These are phyloP conservation scores for Phlyctochytrium arcticum DNA, from an alignment of 192 early-diverging fungal species.

Conservation along the genomic window DNA sequence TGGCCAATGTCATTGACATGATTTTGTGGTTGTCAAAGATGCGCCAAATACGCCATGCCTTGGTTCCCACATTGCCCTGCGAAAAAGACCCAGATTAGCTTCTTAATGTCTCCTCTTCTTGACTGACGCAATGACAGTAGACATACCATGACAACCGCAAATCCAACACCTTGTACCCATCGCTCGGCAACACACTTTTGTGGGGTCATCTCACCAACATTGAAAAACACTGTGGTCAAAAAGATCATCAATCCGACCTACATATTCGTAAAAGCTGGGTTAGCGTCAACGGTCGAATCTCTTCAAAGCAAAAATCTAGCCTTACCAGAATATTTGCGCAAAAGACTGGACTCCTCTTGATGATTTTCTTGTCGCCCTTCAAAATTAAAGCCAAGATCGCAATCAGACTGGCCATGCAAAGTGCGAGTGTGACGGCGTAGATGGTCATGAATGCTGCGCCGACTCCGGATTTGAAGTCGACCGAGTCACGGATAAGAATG, in stretches of 20 bases:
- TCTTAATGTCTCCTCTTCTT: neutral
- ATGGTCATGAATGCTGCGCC: neutral
- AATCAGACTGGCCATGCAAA: neutral
- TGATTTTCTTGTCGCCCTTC: neutral
- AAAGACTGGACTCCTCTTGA: neutral
- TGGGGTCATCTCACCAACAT: neutral
- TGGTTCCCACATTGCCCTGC: neutral
- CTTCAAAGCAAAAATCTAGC: too few relatives aligned
- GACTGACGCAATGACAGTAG: neutral
- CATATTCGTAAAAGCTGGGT: too few relatives aligned
- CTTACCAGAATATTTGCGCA: neutral
- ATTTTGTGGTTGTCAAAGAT: slow-evolving; percentile 1
- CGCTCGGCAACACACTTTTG: neutral
- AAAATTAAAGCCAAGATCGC: neutral
- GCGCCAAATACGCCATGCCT: slow-evolving; percentile 3
- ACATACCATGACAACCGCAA: neutral
- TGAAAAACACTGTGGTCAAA: neutral
- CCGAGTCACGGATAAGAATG: neutral
- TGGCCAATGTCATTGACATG: neutral
- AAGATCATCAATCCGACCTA: neutral
- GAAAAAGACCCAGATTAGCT: neutral
- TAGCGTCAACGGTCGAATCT: too few relatives aligned
- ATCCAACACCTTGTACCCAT: neutral
- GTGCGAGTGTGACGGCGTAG: neutral
- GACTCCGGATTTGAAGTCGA: neutral